Evolutionary conservation across 768 basidiomycete species (phyloP), one percentile per base, ranked within the genome.

Genomic region (Tubosaeta sp.): DNA sequence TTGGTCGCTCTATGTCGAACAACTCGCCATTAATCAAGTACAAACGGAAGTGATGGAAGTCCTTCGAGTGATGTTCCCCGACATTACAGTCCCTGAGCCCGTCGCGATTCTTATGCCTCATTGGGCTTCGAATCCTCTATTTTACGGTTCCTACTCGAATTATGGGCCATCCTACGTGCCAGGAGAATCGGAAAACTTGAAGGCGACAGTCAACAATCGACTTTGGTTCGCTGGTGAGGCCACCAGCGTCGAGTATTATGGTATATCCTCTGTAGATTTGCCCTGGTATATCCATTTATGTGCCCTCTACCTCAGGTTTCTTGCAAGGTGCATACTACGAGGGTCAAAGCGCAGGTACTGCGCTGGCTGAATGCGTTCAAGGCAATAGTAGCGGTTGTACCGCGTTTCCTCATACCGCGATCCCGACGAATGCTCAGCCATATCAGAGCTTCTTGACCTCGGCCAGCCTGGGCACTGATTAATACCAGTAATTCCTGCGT

Each of bases 211-310:
- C 16, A 68, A 68, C 5, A 54, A 66, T 31, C 69, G 73, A 9
- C 69, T 86, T 16, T 84, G 78, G 74, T 86, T 85, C 55, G 77
- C 82, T 0, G 83, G 83, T 4, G 83, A 86, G 61, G 81, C 77
- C 8, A 83, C 77, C 11, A 83, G 76, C 49, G 63, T 72, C 44
- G 72, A 77, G 54, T 80, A 81, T 67, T 84, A 75, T 55, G 83
- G 83, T 81, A 41, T 34, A 76, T 69, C 43, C n/a, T 29, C 18
- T 54, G n/a, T 27, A 13, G 4, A 3, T 10, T 14, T 12, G 27
- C 7, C 40, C 13, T 42, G 40, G 11, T 21, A 13, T 27, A 14
- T 43, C 12, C 3, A 8, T 19, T 50, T 18, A 65, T 5, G 16
- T 3, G 19, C 10, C 9, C 6, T 21, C 35, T 11, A 6, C 13